Percentiles rank a stretch among this genome's conserved stretches.
phyloP scores from a whole-genome alignment of 2,329 filamentous ascomycete genomes.

The Cladosporium sp. region DNA sequence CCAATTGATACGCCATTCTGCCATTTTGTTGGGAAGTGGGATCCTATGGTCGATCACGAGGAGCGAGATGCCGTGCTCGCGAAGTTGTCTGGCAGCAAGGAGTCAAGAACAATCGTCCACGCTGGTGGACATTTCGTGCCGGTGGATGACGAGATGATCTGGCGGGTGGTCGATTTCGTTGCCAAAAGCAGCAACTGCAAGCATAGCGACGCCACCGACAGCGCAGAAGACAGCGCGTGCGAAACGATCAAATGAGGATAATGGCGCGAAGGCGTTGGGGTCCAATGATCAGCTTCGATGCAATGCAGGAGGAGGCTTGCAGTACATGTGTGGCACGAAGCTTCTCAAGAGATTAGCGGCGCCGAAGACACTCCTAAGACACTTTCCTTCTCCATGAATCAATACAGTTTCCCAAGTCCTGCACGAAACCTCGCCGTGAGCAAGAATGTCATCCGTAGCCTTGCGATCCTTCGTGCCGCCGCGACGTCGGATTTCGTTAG shows the following conservation, averaged over 20 bases:
- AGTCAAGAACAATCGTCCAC: constrained; percentile 68
- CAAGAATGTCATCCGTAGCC: background rate
- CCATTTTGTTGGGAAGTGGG: constrained; percentile 80
- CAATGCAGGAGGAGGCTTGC: background rate
- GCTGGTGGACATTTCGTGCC: constrained; percentile 73
- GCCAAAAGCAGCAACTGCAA: background rate
- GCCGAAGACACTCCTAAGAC: constrained; percentile 4
- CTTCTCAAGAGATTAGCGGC: background rate
- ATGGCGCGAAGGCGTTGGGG: background rate
- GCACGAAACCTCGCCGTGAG: background rate
- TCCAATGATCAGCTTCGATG: no score
- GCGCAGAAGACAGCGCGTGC: background rate
- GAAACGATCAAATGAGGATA: background rate
- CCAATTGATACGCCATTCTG: constrained; percentile 73
- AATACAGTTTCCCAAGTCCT: background rate
- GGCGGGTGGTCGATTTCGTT: constrained; percentile 6
- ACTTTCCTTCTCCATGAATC: background rate
- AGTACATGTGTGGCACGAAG: background rate
- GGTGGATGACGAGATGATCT: background rate
- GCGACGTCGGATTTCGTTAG: background rate
- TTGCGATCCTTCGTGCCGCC: background rate
- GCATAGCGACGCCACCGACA: background rate
- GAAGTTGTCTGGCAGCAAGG: constrained; percentile 67
- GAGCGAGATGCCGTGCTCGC: constrained; percentile 24
- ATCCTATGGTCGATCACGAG: constrained; percentile 82